phyloP scores from a whole-genome alignment of 1,284 basidiomycete species.

The Puccinia sorghi region DNA sequence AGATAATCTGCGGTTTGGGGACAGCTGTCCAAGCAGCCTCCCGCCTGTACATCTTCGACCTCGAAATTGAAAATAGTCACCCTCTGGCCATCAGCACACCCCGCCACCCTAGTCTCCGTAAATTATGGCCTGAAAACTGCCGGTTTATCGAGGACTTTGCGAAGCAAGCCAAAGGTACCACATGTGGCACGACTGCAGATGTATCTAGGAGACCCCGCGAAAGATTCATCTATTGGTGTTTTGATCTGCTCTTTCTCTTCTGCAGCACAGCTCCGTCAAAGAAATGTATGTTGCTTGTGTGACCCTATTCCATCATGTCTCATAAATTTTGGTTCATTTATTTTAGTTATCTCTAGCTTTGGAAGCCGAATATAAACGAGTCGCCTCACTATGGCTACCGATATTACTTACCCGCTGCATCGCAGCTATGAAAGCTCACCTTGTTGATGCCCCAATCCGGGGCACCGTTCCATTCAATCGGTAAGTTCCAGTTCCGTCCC shows the following conservation, averaged over 20 bases:
- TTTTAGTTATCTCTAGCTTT: slow-evolving; percentile 58
- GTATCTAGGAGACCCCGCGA: slow-evolving; percentile 70
- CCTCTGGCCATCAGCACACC: background rate
- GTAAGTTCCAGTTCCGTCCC: slow-evolving; percentile 59
- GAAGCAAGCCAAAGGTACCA: slow-evolving; percentile 54
- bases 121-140: slow-evolving; percentile 34
- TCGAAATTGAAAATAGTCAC: slow-evolving; percentile 53
- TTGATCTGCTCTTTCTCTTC: slow-evolving; percentile 79
- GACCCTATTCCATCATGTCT: background rate
- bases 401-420: slow-evolving; percentile 73
- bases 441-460: slow-evolving; percentile 77
- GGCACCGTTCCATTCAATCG: slow-evolving; percentile 81
- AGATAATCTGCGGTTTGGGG: slow-evolving; percentile 70
- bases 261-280: slow-evolving; percentile 60
- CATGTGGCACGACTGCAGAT: slow-evolving; percentile 67
- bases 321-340: slow-evolving; percentile 10
- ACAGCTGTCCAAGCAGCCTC: slow-evolving; percentile 76
- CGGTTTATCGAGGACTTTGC: slow-evolving; percentile 53
- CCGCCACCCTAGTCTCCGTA: background rate
- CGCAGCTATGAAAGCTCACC: slow-evolving; percentile 68
- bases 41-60: slow-evolving; percentile 64
- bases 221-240: slow-evolving; percentile 88
- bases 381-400: slow-evolving; percentile 71
- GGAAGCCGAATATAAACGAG: slow-evolving; percentile 66
- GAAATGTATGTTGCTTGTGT: background rate